Percentiles rank a stretch among this genome's conserved stretches.
phyloP scores from a whole-genome alignment of 2,329 filamentous ascomycete genomes.

The Myriosclerotinia curreyana region DNA sequence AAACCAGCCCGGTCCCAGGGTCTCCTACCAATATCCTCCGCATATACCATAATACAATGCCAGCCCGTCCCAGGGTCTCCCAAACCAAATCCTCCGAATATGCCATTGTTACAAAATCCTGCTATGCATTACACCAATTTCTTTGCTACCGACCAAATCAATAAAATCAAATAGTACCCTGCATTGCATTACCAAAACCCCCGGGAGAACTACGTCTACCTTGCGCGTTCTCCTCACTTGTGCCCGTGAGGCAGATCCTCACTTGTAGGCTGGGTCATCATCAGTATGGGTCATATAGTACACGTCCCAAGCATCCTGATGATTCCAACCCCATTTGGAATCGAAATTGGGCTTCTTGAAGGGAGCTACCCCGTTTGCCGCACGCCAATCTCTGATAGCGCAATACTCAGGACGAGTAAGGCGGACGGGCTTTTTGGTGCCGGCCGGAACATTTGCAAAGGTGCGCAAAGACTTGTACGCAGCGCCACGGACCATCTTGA shows the following conservation, averaged over 20 bases:
- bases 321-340: background rate
- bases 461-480: background rate
- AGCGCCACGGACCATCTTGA: background rate
- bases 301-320: background rate
- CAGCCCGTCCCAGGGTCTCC: background rate
- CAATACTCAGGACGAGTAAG: background rate
- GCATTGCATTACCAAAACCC: background rate
- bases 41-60: background rate
- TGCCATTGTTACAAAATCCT: background rate
- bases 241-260: background rate
- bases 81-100: background rate
- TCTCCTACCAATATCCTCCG: background rate
- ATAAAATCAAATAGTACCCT: background rate
- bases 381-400: background rate
- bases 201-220: background rate
- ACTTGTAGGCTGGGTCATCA: background rate
- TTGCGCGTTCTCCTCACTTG: background rate
- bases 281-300: background rate
- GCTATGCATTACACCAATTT: background rate
- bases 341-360: background rate
- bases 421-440: background rate
- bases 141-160: background rate
- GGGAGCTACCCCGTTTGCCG: background rate
- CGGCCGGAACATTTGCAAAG: background rate
- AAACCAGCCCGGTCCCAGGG: background rate